These are phyloP conservation scores for Escallonia herrerae DNA, from an alignment of 129 eudicot species.

Conservation along the genomic window DNA sequence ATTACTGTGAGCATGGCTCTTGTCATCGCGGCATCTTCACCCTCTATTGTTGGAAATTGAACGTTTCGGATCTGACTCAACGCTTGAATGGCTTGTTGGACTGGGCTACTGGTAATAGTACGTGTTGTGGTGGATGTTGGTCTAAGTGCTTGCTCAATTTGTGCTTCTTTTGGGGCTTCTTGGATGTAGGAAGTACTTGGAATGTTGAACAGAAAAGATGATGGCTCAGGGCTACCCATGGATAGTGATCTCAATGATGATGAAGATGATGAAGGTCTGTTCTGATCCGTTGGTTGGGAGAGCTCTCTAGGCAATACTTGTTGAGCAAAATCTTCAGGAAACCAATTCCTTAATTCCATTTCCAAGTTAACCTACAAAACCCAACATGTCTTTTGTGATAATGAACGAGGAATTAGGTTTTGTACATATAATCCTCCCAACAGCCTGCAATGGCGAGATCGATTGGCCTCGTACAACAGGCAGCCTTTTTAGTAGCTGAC, in stretches of 20 bases:
- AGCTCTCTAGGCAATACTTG: slow-evolving; percentile 13
- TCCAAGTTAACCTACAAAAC: slow-evolving; percentile 46
- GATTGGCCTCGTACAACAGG: no score
- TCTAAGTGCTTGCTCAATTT: slow-evolving; percentile 5
- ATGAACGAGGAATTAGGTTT: no score
- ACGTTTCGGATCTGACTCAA: slow-evolving; percentile 26
- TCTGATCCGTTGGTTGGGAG: slow-evolving; percentile 27
- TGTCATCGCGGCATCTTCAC: slow-evolving; percentile 61
- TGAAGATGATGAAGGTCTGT: slow-evolving; percentile 45
- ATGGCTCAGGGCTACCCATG: slow-evolving; percentile 8
- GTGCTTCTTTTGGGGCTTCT: no score
- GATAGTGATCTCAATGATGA: slow-evolving; percentile 59
- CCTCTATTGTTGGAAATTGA: slow-evolving; percentile 43
- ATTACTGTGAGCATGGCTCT: slow-evolving; percentile 60
- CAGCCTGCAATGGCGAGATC: no score
- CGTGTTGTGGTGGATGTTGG: slow-evolving; percentile 12
- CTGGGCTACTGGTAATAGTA: slow-evolving; percentile 15
- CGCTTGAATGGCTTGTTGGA: slow-evolving; percentile 23
- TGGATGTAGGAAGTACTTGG: slow-evolving; percentile 13
- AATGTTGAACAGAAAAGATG: neutral
- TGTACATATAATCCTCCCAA: no score
- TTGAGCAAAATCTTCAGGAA: slow-evolving; percentile 50
- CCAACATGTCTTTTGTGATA: neutral
- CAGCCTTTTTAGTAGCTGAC: no score
- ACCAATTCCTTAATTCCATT: slow-evolving; percentile 39